phyloP scores from a whole-genome alignment of 169 alveolate species.

The Ichthyophthirius multifiliis region DNA sequence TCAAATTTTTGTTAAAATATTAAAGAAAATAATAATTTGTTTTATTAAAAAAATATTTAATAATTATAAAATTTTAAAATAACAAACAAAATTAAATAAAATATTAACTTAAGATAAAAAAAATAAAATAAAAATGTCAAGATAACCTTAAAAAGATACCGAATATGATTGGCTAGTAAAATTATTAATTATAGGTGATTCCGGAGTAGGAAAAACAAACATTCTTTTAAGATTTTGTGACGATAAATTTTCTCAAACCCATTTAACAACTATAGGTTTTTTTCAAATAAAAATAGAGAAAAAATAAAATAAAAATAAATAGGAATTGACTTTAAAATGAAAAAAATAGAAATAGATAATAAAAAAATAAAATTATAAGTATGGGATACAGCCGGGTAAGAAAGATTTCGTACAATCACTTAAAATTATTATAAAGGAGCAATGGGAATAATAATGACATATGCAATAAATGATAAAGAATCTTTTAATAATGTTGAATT shows the following conservation, averaged over 20 bases:
- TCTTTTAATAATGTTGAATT: constrained; percentile 64
- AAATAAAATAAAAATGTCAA: too few relatives aligned
- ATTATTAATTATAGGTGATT: constrained; percentile 57
- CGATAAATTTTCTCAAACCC: constrained; percentile 33
- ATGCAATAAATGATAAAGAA: constrained; percentile 67
- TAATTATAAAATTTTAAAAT: too few relatives aligned
- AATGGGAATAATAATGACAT: constrained; percentile 71
- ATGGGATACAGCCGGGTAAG: constrained; percentile 90
- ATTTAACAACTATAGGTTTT: constrained; percentile 66
- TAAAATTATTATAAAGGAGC: constrained; percentile 79
- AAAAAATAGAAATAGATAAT: constrained; percentile 60
- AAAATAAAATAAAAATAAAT: too few relatives aligned
- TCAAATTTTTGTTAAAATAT: too few relatives aligned
- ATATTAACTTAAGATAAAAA: too few relatives aligned
- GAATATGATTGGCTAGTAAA: constrained; percentile 41
- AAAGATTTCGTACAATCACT: constrained; percentile 74
- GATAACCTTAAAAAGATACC: constrained; percentile 12
- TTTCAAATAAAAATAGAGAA: too few relatives aligned
- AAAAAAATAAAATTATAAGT: constrained; percentile 70
- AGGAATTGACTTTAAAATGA: constrained; percentile 72
- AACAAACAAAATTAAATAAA: too few relatives aligned
- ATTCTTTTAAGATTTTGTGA: constrained; percentile 45
- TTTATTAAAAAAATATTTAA: too few relatives aligned
- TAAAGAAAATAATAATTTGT: too few relatives aligned
- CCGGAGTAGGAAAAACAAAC: constrained; percentile 68